Evolutionary conservation across 164 flowering plant species (phyloP).

Genomic region (Paratinospora sagittata): DNA sequence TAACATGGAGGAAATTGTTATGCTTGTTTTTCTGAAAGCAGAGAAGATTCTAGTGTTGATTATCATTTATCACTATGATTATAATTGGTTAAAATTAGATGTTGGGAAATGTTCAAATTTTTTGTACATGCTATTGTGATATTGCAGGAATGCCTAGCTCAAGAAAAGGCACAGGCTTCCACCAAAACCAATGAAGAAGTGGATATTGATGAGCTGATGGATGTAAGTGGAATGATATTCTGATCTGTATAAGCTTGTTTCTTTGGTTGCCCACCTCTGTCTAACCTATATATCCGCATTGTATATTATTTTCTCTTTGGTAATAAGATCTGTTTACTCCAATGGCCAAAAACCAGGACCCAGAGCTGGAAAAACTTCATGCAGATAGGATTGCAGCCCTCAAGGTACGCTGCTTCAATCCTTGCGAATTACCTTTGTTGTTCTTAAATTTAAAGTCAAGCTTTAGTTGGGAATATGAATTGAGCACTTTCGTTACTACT

Average conservation of each 20-base stretch:
- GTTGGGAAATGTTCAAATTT: not conserved
- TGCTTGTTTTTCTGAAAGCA: not conserved
- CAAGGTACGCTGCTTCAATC: constrained; percentile 43
- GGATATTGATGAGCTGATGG: constrained; percentile 88
- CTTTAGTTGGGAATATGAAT: not conserved
- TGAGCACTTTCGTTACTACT: not conserved
- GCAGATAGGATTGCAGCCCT: constrained; percentile 91
- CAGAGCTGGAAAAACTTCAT: constrained; percentile 92
- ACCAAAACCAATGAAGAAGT: constrained; percentile 53
- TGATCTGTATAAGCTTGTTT: not conserved
- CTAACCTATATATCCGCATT: not conserved
- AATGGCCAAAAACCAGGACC: constrained; percentile 49
- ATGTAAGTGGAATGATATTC: constrained; percentile 45
- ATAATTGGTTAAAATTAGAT: not conserved
- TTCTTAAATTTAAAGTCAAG: not conserved
- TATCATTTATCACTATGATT: too few species aligned
- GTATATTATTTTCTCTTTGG: not conserved
- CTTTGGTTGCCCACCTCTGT: not conserved
- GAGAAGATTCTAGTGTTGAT: not conserved
- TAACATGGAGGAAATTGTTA: not conserved
- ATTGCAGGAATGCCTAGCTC: constrained; percentile 58
- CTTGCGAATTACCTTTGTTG: not conserved
- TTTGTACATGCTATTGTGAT: not conserved
- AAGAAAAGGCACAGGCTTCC: constrained; percentile 48
- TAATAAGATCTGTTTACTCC: not conserved